Evolutionary conservation across 2,329 filamentous ascomycete genomes (phyloP), one percentile per base, ranked within the genome.

Genomic region (Claviceps africana): DNA sequence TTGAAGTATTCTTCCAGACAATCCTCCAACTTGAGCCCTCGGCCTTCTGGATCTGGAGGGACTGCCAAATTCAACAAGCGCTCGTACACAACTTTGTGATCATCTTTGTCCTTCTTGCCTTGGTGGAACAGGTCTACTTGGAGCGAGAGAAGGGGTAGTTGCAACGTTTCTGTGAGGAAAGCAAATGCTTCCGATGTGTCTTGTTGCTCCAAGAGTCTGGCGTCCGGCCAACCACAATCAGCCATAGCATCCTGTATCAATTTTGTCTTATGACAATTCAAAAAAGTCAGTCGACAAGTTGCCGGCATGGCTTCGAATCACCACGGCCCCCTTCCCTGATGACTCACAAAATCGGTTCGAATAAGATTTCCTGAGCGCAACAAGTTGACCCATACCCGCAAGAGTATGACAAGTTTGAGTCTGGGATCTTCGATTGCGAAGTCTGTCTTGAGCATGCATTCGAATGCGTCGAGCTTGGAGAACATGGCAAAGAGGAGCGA

Each of bases 1-100:
- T 97, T 96, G 75, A 97, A 97, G 62, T 96, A 97, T 51, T 85
- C 83, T 64, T 96, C 90, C 19, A 98, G 70, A 60, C 91, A 97
- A 58, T 94, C 86, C 67, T 97, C 93, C 21, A 98, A 71, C 30
- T 84, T 89, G 55, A 96, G 77, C 2, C 77, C 75, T 54, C 81
- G 81, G 25, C 82, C 83, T 46, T 86, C 80, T 6, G 82, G 76
- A 48, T 87, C 83, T 1, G 83, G 75, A 0, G 88, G 87, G n/a
- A 98, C 86, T 0, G 89, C 90, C 42, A 98, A 80, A 61, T 97
- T 93, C 7, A 98, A 74, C 22, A 96, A 70, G 51, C 93, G 78
- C 68, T 98, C 93, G 58, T 95, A 91, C 51, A 96, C 82, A 53
- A 95, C 88, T 64, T 94, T 95, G 72, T 97, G 91, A 61, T 98